phyloP scores from a whole-genome alignment of 345 rosid species.

The Lepidium africanum region DNA sequence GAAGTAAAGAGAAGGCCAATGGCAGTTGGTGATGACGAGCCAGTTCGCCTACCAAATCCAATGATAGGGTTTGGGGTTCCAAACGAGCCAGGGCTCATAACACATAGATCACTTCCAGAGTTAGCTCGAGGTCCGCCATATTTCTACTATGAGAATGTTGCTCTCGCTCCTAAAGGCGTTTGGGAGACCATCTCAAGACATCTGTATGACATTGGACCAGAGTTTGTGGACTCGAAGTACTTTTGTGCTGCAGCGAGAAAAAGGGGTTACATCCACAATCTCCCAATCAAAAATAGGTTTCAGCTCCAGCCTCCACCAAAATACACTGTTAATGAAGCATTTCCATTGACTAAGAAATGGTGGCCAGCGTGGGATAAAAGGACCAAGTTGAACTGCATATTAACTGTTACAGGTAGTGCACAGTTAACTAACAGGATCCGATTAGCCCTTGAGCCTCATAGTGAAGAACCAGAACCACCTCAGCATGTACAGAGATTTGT shows the following conservation, averaged over 20 bases:
- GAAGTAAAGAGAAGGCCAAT: conserved; percentile 11
- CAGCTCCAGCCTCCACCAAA: conserved; percentile 73
- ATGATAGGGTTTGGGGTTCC: conserved; percentile 95
- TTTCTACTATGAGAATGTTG: conserved; percentile 89
- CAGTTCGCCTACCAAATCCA: conserved; percentile 64
- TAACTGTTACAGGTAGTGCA: conserved; percentile 65
- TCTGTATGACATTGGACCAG: conserved; percentile 64
- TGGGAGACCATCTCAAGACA: conserved; percentile 76
- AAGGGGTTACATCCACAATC: conserved; percentile 83
- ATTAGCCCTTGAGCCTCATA: conserved; percentile 41
- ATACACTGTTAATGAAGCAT: conserved; percentile 56
- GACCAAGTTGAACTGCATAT: conserved; percentile 71
- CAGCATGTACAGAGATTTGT: conserved; percentile 40
- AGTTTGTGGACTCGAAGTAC: conserved; percentile 74
- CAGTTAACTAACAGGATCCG: conserved; percentile 67
- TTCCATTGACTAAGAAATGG: conserved; percentile 66
- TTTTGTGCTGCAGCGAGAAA: conserved; percentile 91
- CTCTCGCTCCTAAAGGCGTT: conserved; percentile 90
- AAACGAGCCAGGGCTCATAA: conserved; percentile 22
- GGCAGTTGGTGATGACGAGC: conserved; percentile 32
- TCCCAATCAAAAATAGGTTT: conserved; percentile 54
- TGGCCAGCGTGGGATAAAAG: conserved; percentile 92
- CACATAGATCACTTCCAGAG: conserved; percentile 49
- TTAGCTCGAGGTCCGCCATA: conserved; percentile 63
- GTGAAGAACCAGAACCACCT: conserved; percentile 67